Percentiles rank a stretch among this genome's conserved stretches.
Conservation (phyloP, 345 rosid species). For the Ceriops tagal region DNA sequence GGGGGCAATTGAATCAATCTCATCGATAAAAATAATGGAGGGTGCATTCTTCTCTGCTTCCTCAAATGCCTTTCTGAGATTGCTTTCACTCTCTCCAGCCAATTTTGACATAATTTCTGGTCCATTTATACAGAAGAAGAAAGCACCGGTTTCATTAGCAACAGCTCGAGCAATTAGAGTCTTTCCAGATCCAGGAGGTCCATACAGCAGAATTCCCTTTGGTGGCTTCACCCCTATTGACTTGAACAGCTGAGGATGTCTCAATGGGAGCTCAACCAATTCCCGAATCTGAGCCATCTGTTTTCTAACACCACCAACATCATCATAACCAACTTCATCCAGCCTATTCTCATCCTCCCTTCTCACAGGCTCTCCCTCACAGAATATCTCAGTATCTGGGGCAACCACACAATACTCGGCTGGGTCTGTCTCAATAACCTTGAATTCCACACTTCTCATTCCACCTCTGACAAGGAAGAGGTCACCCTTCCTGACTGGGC, state of each 20-base stretch:
- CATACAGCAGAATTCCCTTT: conserved; percentile 82
- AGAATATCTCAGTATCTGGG: conserved; percentile 93
- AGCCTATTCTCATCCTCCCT: conserved; percentile 92
- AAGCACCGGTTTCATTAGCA: conserved; percentile 92
- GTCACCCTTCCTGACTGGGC: conserved; percentile 96
- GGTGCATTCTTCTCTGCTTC: conserved; percentile 99
- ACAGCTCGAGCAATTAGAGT: conserved; percentile 95
- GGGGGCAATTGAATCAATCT: conserved; percentile 94
- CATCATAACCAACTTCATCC: conserved; percentile 94
- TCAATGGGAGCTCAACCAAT: conserved; percentile 83
- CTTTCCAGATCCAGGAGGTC: conserved; percentile 45
- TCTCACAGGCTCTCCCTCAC: conserved; percentile 93
- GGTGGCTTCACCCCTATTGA: conserved; percentile 99
- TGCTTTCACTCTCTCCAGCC: conserved; percentile 99
- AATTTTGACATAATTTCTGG: conserved; percentile 95
- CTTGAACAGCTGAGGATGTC: conserved; percentile 93
- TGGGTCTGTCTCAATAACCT: conserved; percentile 88
- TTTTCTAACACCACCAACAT: conserved; percentile 98
- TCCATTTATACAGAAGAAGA: conserved; percentile 93
- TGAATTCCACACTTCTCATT: conserved; percentile 93
- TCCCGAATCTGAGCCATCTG: conserved; percentile 99
- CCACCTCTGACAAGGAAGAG: conserved; percentile 95
- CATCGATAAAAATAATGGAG: conserved; percentile 88
- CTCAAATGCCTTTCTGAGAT: conserved; percentile 93
- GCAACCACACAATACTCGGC: conserved; percentile 91